A percentile compares a stretch with the other conserved stretches of the same genome.
Evolutionary conservation across 176 grass and related monocot genomes (phyloP).

Genomic region (Zea mays): Zm-B73-REFERENCE-NAM-5.0 NC_050096.1:288445501-288446000

Average conservation of each 20-base stretch:
- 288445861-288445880: conserved; percentile 87
- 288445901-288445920: background rate
- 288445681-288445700: conserved; percentile 65
- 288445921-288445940: background rate
- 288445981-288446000: conserved; percentile 66
- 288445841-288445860: conserved; percentile 53
- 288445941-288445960: background rate
- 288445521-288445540: conserved; percentile 35
- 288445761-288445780: background rate
- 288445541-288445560: conserved; percentile 55
- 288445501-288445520: conserved; percentile 48
- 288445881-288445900: conserved; percentile 63
- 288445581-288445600: conserved; percentile 34
- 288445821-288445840: conserved; percentile 29
- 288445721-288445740: conserved; percentile 74
- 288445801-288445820: background rate
- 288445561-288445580: conserved; percentile 26
- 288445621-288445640: conserved; percentile 51
- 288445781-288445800: background rate
- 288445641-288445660: conserved; percentile 39
- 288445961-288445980: conserved; percentile 80
- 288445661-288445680: conserved; percentile 43
- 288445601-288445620: conserved; percentile 38
- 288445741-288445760: conserved; percentile 53
- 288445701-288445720: conserved; percentile 55